Evolutionary conservation across 1,284 basidiomycete genomes (phyloP).

Genomic region (Moesziomyces sp.): DNA sequence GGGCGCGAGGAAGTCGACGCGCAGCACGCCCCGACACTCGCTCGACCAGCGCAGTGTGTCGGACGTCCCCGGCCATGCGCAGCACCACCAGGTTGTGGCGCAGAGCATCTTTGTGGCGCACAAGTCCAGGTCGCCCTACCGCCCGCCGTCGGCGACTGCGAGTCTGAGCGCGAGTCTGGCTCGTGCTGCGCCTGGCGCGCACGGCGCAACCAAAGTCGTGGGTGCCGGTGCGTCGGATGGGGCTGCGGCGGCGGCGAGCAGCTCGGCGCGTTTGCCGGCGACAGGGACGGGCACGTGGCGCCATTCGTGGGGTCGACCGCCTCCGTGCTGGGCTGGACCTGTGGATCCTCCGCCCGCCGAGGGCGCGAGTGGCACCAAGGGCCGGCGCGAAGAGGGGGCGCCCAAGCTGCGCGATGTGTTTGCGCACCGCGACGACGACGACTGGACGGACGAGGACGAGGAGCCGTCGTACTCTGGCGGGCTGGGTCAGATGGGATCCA

Average conservation of each 20-base stretch:
- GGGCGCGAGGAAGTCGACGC: slow-evolving; percentile 15
- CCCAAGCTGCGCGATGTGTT: slow-evolving; percentile 60
- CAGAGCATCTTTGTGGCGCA: slow-evolving; percentile 61
- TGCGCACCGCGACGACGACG: slow-evolving; percentile 51
- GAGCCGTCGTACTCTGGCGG: slow-evolving; percentile 55
- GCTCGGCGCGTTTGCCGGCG: slow-evolving; percentile 17
- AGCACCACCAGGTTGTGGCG: slow-evolving; percentile 21
- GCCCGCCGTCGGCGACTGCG: slow-evolving; percentile 61
- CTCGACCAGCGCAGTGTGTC: slow-evolving; percentile 28
- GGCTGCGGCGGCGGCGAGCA: slow-evolving; percentile 1
- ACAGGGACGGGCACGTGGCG: slow-evolving; percentile 54
- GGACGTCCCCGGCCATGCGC: slow-evolving; percentile 10
- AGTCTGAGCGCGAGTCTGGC: slow-evolving; percentile 34
- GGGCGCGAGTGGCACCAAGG: not conserved
- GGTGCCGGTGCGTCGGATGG: not conserved
- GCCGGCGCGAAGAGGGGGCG: not conserved
- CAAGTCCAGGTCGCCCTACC: slow-evolving; percentile 56
- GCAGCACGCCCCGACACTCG: slow-evolving; percentile 44
- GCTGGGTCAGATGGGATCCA: slow-evolving; percentile 54
- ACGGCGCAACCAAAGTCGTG: too few relatives aligned
- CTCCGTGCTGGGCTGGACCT: slow-evolving; percentile 59
- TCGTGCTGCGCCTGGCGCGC: slow-evolving; percentile 13
- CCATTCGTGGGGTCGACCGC: slow-evolving; percentile 61
- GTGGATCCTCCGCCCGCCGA: slow-evolving; percentile 47
- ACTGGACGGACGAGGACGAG: slow-evolving; percentile 64